These are phyloP conservation scores for Raphanus hybrid DNA, from an alignment of 441 rosid species.

Conservation along the genomic window DNA sequence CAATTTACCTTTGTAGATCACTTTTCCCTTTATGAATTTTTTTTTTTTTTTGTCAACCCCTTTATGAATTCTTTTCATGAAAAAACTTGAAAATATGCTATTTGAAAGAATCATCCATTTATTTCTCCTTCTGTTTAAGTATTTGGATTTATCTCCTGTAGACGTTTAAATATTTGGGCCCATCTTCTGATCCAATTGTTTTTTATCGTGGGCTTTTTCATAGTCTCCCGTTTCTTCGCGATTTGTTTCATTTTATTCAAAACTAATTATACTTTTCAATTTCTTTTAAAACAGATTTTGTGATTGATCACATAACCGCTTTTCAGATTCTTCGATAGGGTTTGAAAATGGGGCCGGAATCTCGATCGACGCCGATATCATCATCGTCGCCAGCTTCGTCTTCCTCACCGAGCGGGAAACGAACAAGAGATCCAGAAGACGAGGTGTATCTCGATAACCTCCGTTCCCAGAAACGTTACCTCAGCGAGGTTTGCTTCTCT, in stretches of 20 bases:
- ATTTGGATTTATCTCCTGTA: neutral
- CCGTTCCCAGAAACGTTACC: constrained; percentile 91
- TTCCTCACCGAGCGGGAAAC: constrained; percentile 65
- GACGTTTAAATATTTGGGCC: neutral
- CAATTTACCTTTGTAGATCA: too few relatives aligned
- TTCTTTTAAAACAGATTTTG: neutral
- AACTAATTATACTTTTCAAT: neutral
- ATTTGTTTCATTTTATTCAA: neutral
- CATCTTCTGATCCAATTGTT: neutral
- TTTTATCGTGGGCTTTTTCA: neutral
- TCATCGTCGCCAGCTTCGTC: constrained; percentile 46
- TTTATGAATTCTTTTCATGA: too few relatives aligned
- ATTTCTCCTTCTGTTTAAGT: too few relatives aligned
- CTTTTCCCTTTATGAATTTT: too few relatives aligned
- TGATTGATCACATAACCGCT: constrained; percentile 8
- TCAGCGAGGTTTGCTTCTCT: constrained; percentile 92
- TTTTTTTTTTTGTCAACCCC: too few relatives aligned
- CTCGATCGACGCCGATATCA: constrained; percentile 46
- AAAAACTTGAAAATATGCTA: too few relatives aligned
- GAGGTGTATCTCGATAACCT: constrained; percentile 92
- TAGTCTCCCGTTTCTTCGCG: neutral
- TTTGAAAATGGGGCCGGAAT: constrained; percentile 54
- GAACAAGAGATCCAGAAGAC: constrained; percentile 89
- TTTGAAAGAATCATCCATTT: neutral
- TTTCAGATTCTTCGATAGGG: neutral